These are phyloP conservation scores for Kalmanozyma brasiliensis DNA, from an alignment of 1,284 basidiomycete species.

Conservation along the genomic window DNA sequence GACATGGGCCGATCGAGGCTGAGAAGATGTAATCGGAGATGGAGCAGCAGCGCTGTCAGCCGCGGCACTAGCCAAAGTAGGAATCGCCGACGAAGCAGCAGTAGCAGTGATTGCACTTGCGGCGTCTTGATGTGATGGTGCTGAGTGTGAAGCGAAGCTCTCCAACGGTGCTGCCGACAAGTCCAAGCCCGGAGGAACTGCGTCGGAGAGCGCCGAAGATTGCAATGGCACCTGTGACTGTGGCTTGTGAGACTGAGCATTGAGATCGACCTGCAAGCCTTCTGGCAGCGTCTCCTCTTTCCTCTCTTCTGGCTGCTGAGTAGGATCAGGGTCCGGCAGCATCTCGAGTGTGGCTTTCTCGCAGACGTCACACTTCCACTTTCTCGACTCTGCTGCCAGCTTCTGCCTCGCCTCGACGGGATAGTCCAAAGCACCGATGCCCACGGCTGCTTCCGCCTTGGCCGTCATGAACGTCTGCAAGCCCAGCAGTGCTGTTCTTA, in stretches of 20 bases:
- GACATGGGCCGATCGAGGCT: neutral
- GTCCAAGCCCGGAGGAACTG: conserved; percentile 3
- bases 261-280: conserved; percentile 31
- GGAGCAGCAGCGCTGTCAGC: neutral
- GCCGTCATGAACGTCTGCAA: conserved; percentile 67
- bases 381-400: conserved; percentile 45
- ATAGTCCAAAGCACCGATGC: conserved; percentile 89
- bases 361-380: conserved; percentile 51
- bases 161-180: neutral
- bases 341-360: conserved; percentile 35
- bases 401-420: conserved; percentile 87
- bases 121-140: no score
- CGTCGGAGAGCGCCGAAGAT: neutral
- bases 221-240: neutral
- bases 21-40: neutral
- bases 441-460: conserved; percentile 78
- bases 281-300: conserved; percentile 22
- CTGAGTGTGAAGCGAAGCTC: no score
- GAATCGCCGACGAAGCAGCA: conserved; percentile 1
- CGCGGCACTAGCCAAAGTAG: neutral
- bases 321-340: conserved; percentile 32
- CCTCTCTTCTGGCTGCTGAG: neutral
- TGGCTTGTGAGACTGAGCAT: conserved; percentile 16
- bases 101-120: neutral
- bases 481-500: conserved; percentile 79